Conservation (phyloP, 164 flowering plant genomes). For the Vitis amurensis region DNA sequence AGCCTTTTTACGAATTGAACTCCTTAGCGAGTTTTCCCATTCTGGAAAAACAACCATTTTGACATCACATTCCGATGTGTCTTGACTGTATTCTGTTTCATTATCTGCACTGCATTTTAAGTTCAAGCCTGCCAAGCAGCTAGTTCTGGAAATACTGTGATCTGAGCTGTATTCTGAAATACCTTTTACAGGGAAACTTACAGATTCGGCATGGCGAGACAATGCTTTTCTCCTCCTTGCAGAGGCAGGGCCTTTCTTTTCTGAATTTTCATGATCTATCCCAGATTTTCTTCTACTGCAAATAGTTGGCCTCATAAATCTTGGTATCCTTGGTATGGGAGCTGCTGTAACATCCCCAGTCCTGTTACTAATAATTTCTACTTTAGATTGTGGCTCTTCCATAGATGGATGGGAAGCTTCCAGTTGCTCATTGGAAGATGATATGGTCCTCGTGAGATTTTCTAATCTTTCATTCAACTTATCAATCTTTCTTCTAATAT, state of each 20-base stretch:
- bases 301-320: conserved; percentile 64
- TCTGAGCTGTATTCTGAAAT: conserved; percentile 45
- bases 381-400: conserved; percentile 19
- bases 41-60: conserved; percentile 28
- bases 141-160: conserved; percentile 40
- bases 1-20: conserved; percentile 12
- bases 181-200: conserved; percentile 31
- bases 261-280: conserved; percentile 12
- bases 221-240: conserved; percentile 30
- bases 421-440: conserved; percentile 18
- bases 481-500: conserved; percentile 26
- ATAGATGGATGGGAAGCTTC: conserved; percentile 19
- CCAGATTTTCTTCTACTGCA: conserved; percentile 52
- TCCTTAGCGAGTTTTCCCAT: conserved; percentile 16
- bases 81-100: conserved; percentile 45
- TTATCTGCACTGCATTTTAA: conserved; percentile 27
- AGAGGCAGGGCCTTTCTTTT: conserved; percentile 12
- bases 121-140: conserved; percentile 31
- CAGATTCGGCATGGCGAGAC: conserved; percentile 40
- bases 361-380: conserved; percentile 9
- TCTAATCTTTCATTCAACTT: conserved; percentile 32
- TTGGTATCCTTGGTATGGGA: conserved; percentile 32
- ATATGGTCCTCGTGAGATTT: conserved; percentile 19
- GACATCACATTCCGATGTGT: conserved; percentile 39
- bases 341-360: conserved; percentile 12